Evolutionary conservation across 2,329 filamentous ascomycete genomes (phyloP).

Genomic region (Colletotrichum sp.): DNA sequence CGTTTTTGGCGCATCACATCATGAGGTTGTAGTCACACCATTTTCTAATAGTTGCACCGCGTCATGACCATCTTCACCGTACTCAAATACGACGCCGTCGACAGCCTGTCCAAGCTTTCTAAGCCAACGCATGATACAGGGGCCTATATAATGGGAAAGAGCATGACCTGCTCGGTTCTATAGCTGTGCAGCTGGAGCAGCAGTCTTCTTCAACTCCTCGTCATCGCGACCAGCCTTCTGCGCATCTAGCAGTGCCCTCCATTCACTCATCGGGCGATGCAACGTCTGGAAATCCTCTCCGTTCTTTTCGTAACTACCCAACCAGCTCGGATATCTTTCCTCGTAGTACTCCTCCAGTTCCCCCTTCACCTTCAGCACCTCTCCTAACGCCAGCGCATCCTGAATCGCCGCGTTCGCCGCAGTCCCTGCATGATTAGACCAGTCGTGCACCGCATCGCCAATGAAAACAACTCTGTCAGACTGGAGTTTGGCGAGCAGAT

Average conservation of each 20-base stretch:
- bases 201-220: neutral
- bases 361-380: neutral
- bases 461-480: neutral
- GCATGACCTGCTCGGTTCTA: no score
- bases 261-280: neutral
- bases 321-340: neutral
- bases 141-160: no score
- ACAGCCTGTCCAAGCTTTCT: no score
- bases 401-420: neutral
- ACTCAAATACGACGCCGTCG: no score
- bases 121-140: no score
- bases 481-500: neutral
- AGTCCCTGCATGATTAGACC: neutral
- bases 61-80: no score
- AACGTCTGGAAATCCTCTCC: neutral
- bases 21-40: no score
- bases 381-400: neutral
- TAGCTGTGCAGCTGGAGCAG: neutral
- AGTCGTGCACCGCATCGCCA: neutral
- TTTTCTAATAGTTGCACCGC: no score
- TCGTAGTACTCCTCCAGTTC: neutral
- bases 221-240: neutral
- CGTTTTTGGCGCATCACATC: no score
- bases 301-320: neutral
- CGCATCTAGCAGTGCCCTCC: neutral